phyloP scores from a whole-genome alignment of 495 filamentous ascomycete species.

The Penicillium coprophilum region DNA sequence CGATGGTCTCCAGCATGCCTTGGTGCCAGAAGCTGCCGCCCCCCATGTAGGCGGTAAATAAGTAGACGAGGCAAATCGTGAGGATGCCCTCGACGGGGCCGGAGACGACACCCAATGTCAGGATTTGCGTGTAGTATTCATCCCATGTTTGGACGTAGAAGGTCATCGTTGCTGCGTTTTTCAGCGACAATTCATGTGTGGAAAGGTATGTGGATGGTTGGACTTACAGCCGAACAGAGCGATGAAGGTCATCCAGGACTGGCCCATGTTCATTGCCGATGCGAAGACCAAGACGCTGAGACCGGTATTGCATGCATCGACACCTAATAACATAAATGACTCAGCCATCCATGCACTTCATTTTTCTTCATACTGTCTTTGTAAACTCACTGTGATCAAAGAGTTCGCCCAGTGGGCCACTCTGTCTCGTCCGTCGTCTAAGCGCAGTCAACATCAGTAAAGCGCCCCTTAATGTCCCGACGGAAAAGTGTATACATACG shows the following conservation, averaged over 20 bases:
- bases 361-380: not conserved
- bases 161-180: constrained; percentile 64
- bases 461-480: constrained; percentile 3
- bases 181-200: constrained; percentile 16
- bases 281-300: constrained; percentile 91
- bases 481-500: constrained; percentile 52
- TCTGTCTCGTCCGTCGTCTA: constrained; percentile 84
- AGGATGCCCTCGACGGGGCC: constrained; percentile 95
- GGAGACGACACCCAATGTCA: constrained; percentile 88
- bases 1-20: constrained; percentile 69
- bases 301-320: constrained; percentile 94
- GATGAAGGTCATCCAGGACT: constrained; percentile 85
- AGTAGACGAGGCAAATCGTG: constrained; percentile 77
- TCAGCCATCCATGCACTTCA: not conserved
- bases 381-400: constrained; percentile 82
- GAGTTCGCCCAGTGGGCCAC: constrained; percentile 89
- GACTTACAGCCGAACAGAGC: constrained; percentile 76
- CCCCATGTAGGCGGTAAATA: constrained; percentile 79
- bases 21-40: constrained; percentile 92
- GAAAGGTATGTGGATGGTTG: not conserved
- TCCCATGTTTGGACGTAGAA: constrained; percentile 99
- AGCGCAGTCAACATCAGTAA: constrained; percentile 21
- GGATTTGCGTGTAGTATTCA: constrained; percentile 95
- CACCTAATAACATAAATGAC: constrained; percentile 46
- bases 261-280: constrained; percentile 85